phyloP scores from a whole-genome alignment of 208 protist genomes.

The Trypanosoma lewisi region DNA sequence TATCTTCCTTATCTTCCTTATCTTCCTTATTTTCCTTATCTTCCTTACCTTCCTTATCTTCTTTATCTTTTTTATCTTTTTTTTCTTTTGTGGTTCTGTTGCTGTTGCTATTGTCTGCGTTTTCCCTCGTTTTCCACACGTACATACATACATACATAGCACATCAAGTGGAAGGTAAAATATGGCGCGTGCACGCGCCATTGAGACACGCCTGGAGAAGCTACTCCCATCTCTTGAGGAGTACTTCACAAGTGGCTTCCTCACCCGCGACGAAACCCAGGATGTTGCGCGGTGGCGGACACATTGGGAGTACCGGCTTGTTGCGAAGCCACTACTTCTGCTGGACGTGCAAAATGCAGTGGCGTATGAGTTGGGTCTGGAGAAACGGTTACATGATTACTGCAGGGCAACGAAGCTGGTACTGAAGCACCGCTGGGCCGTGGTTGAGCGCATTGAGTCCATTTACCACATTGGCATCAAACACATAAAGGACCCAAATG shows the following conservation, averaged over 20 bases:
- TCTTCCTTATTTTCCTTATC: too few species aligned
- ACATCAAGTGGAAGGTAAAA: background rate
- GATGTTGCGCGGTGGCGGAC: conserved; percentile 71
- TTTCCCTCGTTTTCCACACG: background rate
- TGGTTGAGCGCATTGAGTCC: conserved; percentile 77
- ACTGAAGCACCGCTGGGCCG: conserved; percentile 75
- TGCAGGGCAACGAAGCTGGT: conserved; percentile 66
- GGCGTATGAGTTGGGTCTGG: conserved; percentile 71
- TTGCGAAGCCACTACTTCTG: conserved; percentile 83
- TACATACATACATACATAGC: background rate
- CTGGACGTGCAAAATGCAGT: conserved; percentile 81
- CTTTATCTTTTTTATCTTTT: background rate
- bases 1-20: too few species aligned
- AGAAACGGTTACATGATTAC: conserved; percentile 60
- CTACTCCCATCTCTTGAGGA: conserved; percentile 80
- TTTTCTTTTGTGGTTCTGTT: background rate
- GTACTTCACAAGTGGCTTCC: conserved; percentile 82
- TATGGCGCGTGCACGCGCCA: conserved; percentile 82
- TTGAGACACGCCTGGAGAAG: conserved; percentile 88
- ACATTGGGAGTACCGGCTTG: conserved; percentile 85
- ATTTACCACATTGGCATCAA: conserved; percentile 84
- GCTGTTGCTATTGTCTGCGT: background rate
- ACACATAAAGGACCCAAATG: conserved; percentile 49
- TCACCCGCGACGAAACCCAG: conserved; percentile 61
- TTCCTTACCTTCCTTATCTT: too few species aligned